Percentiles rank a stretch among this genome's conserved stretches.
Evolutionary conservation across 257 asterid species (phyloP).

Genomic region (Solanum sitiens): DNA sequence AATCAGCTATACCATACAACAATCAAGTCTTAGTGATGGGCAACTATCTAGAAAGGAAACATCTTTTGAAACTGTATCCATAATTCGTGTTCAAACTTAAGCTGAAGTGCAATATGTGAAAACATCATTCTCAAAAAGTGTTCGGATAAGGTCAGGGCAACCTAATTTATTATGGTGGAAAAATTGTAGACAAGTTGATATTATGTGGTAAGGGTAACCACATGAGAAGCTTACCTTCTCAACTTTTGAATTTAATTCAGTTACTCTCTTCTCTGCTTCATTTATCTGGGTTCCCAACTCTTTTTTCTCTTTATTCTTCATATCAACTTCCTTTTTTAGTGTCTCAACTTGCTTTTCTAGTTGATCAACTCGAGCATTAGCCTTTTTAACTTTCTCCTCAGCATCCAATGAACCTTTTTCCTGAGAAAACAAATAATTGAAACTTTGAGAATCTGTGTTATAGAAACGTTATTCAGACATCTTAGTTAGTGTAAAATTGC

Average conservation of each 20-base stretch:
- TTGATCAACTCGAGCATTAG: slow-evolving; percentile 58
- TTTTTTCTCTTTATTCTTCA: slow-evolving; percentile 46
- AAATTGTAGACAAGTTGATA: not conserved
- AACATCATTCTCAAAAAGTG: not conserved
- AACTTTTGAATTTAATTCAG: slow-evolving; percentile 24
- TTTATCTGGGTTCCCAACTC: slow-evolving; percentile 38
- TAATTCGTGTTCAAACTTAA: not conserved
- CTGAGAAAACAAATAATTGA: slow-evolving; percentile 14
- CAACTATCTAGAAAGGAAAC: not conserved
- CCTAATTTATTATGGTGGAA: not conserved
- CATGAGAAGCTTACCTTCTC: not conserved
- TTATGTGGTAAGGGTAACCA: not conserved
- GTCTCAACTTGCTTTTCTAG: slow-evolving; percentile 62
- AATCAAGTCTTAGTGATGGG: not conserved
- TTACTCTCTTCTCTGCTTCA: slow-evolving; percentile 51
- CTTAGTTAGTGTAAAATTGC: not conserved
- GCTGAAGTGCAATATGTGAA: not conserved
- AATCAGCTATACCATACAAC: not conserved
- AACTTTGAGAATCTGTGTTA: not conserved
- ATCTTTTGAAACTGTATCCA: not conserved
- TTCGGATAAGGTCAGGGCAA: not conserved
- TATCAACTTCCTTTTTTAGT: slow-evolving; percentile 38
- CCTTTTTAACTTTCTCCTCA: slow-evolving; percentile 56
- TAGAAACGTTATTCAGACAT: not conserved
- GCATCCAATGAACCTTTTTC: slow-evolving; percentile 46